Percentiles rank a stretch among this genome's conserved stretches.
Conservation (phyloP, 805 yeast genomes). For the Candida caryicola region DNA sequence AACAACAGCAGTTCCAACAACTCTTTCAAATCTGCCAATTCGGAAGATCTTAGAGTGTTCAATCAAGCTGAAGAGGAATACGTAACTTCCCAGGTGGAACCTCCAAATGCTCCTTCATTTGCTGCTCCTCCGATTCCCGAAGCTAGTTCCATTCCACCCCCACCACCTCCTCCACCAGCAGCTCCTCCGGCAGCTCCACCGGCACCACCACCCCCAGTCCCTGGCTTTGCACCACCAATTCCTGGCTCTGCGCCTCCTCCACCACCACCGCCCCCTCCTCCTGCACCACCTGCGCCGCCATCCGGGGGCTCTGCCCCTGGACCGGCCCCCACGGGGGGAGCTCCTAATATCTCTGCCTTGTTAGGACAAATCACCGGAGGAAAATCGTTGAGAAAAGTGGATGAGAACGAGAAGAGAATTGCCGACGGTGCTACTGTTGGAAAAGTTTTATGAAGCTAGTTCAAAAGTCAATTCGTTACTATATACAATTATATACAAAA, state of each 20-base stretch:
- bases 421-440: constrained; percentile 50
- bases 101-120: constrained; percentile 21
- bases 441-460: constrained; percentile 37
- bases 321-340: constrained; percentile 28
- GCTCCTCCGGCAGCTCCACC: constrained; percentile 29
- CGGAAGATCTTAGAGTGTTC: background rate
- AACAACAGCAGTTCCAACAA: constrained; percentile 2
- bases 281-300: constrained; percentile 28
- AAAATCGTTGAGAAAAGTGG: constrained; percentile 48
- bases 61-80: constrained; percentile 9
- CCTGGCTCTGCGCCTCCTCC: constrained; percentile 29
- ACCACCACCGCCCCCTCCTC: constrained; percentile 44
- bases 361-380: constrained; percentile 60
- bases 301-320: constrained; percentile 25
- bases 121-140: constrained; percentile 21
- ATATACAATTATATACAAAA: background rate
- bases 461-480: background rate
- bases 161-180: constrained; percentile 23
- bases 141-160: constrained; percentile 12
- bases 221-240: constrained; percentile 30
- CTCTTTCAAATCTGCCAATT: constrained; percentile 9
- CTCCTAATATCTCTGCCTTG: constrained; percentile 44
- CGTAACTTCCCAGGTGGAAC: constrained; percentile 15
- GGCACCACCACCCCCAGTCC: constrained; percentile 21
- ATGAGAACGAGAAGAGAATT: constrained; percentile 45